A percentile compares a stretch with the other conserved stretches of the same genome.
Conservation (phyloP, 2,329 filamentous ascomycete genomes). For the Catunica adiposa region DNA sequence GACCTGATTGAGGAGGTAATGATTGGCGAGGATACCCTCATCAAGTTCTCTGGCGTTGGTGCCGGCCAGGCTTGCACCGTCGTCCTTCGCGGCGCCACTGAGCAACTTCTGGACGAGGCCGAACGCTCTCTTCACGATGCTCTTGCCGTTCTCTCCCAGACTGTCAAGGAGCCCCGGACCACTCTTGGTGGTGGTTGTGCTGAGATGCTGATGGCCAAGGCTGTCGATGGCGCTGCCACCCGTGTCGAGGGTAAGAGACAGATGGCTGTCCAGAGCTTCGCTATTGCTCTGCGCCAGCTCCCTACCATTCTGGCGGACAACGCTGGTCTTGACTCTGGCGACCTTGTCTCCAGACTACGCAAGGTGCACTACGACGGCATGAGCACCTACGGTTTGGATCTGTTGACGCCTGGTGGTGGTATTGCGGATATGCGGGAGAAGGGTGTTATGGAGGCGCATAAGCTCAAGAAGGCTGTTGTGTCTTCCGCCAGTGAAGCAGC, state of each 20-base stretch:
- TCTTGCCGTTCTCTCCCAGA: conserved; percentile 88
- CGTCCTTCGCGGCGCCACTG: conserved; percentile 86
- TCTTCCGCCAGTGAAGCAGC: conserved; percentile 91
- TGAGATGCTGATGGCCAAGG: conserved; percentile 98
- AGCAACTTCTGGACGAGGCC: conserved; percentile 91
- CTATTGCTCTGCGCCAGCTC: conserved; percentile 74
- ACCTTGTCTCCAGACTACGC: conserved; percentile 77
- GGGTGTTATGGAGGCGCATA: conserved; percentile 95
- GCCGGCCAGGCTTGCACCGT: conserved; percentile 92
- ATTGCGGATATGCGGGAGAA: conserved; percentile 91
- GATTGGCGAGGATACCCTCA: conserved; percentile 92
- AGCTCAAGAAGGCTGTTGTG: conserved; percentile 95
- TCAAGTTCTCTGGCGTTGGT: conserved; percentile 92
- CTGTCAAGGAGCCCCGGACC: conserved; percentile 81
- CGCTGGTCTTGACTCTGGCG: conserved; percentile 86
- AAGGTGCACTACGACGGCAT: conserved; percentile 92
- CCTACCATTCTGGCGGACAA: conserved; percentile 97
- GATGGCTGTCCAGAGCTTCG: conserved; percentile 79
- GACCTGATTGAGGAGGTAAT: conserved; percentile 96
- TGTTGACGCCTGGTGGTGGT: conserved; percentile 76
- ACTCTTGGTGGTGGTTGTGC: conserved; percentile 91
- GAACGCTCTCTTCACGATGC: conserved; percentile 94
- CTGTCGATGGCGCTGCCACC: conserved; percentile 81
- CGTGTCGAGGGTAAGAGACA: conserved; percentile 96
- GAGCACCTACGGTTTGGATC: conserved; percentile 78